Conservation (phyloP, 345 rosid species). For the Barbarea vulgaris region DNA sequence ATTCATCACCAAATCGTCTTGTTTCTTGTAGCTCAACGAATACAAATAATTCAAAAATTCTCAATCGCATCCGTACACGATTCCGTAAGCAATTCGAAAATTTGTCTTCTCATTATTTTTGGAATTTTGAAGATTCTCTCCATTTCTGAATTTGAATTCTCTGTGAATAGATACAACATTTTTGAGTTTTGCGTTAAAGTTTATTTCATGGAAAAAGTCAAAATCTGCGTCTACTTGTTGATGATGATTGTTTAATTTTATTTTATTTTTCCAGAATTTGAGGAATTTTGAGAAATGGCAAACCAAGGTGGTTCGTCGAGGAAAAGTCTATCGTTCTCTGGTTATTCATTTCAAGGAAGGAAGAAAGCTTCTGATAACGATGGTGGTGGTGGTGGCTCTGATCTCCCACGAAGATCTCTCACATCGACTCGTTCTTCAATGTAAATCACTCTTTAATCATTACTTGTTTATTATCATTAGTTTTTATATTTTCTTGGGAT, state of each 20-base stretch:
- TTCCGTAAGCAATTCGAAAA: neutral
- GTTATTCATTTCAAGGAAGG: constrained; percentile 48
- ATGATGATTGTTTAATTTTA: constrained; percentile 11
- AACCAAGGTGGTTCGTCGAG: constrained; percentile 74
- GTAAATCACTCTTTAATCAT: constrained; percentile 41
- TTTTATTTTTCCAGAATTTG: constrained; percentile 12
- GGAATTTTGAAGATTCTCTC: neutral
- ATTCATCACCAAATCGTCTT: neutral
- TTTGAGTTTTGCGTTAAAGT: no score
- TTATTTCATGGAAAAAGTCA: neutral
- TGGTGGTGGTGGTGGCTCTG: constrained; percentile 47
- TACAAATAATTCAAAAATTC: neutral
- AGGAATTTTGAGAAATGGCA: constrained; percentile 50
- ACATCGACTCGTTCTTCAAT: constrained; percentile 62
- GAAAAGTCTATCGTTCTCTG: constrained; percentile 56
- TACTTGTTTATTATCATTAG: no score
- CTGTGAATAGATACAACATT: neutral
- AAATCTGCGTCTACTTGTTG: neutral
- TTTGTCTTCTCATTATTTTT: neutral
- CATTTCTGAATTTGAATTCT: neutral
- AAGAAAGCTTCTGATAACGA: constrained; percentile 60
- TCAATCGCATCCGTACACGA: neutral
- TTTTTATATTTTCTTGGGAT: no score
- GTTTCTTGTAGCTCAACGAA: neutral
- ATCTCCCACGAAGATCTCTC: constrained; percentile 60